These are phyloP conservation scores for Hura crepitans DNA, from an alignment of 441 rosid species.

Conservation along the genomic window DNA sequence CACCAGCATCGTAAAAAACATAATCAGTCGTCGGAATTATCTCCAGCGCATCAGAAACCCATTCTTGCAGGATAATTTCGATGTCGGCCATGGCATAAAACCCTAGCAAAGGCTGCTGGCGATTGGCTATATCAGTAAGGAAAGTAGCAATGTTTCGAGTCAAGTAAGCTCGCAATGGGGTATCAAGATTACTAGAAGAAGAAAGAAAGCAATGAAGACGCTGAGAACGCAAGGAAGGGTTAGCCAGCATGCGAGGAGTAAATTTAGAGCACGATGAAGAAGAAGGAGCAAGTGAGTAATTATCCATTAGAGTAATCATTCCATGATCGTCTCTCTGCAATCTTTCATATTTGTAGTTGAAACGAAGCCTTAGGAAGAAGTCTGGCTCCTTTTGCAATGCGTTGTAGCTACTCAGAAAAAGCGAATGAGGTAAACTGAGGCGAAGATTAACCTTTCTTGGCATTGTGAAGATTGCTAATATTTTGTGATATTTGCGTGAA, in stretches of 20 bases:
- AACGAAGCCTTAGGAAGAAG: background rate
- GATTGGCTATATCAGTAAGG: background rate
- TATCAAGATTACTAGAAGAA: background rate
- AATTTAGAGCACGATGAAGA: background rate
- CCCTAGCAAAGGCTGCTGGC: background rate
- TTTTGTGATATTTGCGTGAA: too few relatives aligned
- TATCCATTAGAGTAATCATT: background rate
- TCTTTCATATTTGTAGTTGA: background rate
- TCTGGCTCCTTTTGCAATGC: background rate
- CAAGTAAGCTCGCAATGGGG: background rate
- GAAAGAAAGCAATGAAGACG: background rate
- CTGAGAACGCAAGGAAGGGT: too few relatives aligned
- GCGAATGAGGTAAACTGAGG: too few relatives aligned
- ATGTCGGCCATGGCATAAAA: background rate
- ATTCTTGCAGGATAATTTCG: background rate
- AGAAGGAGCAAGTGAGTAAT: background rate
- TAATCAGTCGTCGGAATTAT: background rate
- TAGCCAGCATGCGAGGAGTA: background rate
- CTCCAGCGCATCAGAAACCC: too few relatives aligned
- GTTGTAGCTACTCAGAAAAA: too few relatives aligned
- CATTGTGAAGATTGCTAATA: too few relatives aligned
- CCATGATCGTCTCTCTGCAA: background rate
- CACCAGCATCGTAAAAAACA: background rate
- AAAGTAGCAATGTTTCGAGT: background rate
- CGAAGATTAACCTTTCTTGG: too few relatives aligned